These are phyloP conservation scores for Paramyrothecium sp. DNA, from an alignment of 2,329 filamentous ascomycete species.

Conservation along the genomic window DNA sequence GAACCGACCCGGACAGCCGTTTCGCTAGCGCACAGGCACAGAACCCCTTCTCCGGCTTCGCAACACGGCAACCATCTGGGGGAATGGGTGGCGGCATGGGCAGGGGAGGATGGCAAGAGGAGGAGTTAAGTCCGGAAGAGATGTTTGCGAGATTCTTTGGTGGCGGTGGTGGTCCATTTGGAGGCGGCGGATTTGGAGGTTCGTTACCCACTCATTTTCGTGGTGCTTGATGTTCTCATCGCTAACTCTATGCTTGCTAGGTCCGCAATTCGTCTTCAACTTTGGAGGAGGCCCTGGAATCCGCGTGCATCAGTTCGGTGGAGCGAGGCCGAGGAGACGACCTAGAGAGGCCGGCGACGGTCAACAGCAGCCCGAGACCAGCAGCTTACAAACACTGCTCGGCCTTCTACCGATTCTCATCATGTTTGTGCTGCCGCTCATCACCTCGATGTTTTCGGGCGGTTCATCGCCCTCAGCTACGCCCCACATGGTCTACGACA, in stretches of 20 bases:
- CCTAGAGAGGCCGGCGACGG: slow-evolving; percentile 63
- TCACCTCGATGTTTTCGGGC: slow-evolving; percentile 75
- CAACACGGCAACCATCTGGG: slow-evolving; percentile 38
- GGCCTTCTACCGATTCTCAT: slow-evolving; percentile 85
- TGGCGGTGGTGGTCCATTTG: slow-evolving; percentile 58
- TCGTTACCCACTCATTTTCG: slow-evolving; percentile 30
- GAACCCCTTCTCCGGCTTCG: slow-evolving; percentile 65
- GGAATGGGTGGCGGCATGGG: slow-evolving; percentile 50
- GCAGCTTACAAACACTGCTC: slow-evolving; percentile 51
- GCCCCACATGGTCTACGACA: slow-evolving; percentile 76
- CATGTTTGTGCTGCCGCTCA: slow-evolving; percentile 80
- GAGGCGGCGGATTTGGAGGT: slow-evolving; percentile 29
- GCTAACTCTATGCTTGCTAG: slow-evolving; percentile 43
- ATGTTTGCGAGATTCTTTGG: slow-evolving; percentile 97
- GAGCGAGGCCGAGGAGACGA: slow-evolving; percentile 70
- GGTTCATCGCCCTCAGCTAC: slow-evolving; percentile 38
- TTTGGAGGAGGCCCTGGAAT: slow-evolving; percentile 88
- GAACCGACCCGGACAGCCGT: slow-evolving; percentile 87
- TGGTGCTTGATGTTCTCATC: slow-evolving; percentile 45
- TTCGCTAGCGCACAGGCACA: slow-evolving; percentile 65
- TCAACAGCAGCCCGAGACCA: slow-evolving; percentile 48
- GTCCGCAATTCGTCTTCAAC: slow-evolving; percentile 93
- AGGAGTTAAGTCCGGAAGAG: slow-evolving; percentile 94
- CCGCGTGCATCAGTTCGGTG: slow-evolving; percentile 93
- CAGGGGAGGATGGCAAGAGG: slow-evolving; percentile 66